Percentiles rank a stretch among this genome's conserved stretches.
These are phyloP conservation scores for Pichia sp. DNA, from an alignment of 1,139 yeast genomes.

Conservation along the genomic window DNA sequence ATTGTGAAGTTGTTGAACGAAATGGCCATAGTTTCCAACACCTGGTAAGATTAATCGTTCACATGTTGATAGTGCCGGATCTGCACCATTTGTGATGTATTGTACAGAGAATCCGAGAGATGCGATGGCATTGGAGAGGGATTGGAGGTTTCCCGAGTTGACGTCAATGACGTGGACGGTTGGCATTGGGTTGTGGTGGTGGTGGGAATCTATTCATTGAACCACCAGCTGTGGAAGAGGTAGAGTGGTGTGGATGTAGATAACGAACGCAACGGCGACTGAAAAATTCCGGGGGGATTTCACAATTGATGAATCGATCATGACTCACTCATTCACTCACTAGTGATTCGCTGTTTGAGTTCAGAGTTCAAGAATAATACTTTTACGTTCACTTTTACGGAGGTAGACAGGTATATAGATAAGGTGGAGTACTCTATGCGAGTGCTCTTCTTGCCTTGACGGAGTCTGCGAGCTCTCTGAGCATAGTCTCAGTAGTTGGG, in stretches of 20 bases:
- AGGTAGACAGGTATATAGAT: no score
- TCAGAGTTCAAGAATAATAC: no score
- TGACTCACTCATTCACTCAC: no score
- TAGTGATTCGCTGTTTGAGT: no score
- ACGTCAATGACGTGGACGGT: conserved; percentile 78
- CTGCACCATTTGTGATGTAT: conserved; percentile 38
- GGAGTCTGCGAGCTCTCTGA: conserved; percentile 71
- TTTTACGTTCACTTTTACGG: no score
- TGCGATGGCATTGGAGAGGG: conserved; percentile 80
- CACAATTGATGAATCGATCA: no score
- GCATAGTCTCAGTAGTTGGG: conserved; percentile 81
- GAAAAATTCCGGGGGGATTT: no score
- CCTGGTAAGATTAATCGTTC: conserved; percentile 74
- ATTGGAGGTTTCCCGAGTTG: conserved; percentile 91
- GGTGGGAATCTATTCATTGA: no score
- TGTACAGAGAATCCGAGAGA: conserved; percentile 60
- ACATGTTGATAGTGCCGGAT: conserved; percentile 40
- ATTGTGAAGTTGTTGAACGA: conserved; percentile 59
- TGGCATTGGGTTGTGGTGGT: no score
- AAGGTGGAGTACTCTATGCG: neutral
- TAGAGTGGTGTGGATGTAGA: no score
- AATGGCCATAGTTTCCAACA: conserved; percentile 95
- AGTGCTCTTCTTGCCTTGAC: conserved; percentile 66
- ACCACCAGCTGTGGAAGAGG: no score
- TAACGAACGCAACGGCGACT: no score